Percentiles rank a stretch among this genome's conserved stretches.
phyloP scores from a whole-genome alignment of 306 rosid species.

The Pyrus betulifolia region DNA sequence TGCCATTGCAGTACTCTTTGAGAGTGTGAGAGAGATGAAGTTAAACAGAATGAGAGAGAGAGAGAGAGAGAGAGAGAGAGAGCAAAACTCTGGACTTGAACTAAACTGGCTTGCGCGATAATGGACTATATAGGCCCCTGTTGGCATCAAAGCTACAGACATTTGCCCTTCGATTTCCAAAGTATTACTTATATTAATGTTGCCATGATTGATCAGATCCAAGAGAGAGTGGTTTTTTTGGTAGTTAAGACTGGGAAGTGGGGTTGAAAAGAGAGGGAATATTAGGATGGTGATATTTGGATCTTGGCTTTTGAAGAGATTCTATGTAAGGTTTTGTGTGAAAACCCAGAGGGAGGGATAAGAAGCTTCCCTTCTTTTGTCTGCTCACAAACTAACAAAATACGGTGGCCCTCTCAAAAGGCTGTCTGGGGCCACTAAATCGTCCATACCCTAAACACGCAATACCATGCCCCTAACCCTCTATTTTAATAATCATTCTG shows the following conservation, averaged over 20 bases:
- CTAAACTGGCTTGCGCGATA: constrained; percentile 33
- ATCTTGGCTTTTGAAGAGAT: constrained; percentile 56
- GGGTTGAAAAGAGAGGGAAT: background rate
- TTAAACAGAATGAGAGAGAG: background rate
- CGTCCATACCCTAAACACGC: constrained; percentile 66
- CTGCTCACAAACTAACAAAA: constrained; percentile 89
- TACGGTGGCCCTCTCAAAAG: constrained; percentile 40
- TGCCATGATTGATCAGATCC: background rate
- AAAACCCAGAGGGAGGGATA: constrained; percentile 59
- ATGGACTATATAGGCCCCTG: constrained; percentile 66
- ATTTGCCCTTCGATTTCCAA: constrained; percentile 17
- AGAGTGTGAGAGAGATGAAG: background rate
- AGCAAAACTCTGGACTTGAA: constrained; percentile 8
- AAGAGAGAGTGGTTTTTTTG: background rate
- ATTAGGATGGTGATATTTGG: background rate
- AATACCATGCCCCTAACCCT: constrained; percentile 33
- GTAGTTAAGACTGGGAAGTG: background rate
- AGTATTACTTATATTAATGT: background rate
- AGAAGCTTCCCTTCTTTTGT: constrained; percentile 99
- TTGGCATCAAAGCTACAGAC: constrained; percentile 13
- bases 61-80: constrained; percentile 3
- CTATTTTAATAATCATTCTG: constrained; percentile 6
- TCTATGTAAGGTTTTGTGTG: constrained; percentile 58
- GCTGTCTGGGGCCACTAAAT: constrained; percentile 43
- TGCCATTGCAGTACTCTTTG: constrained; percentile 38